Percentiles rank a stretch among this genome's conserved stretches.
phyloP scores from a whole-genome alignment of 1,139 yeast genomes.

The Debaryomyces udenii region DNA sequence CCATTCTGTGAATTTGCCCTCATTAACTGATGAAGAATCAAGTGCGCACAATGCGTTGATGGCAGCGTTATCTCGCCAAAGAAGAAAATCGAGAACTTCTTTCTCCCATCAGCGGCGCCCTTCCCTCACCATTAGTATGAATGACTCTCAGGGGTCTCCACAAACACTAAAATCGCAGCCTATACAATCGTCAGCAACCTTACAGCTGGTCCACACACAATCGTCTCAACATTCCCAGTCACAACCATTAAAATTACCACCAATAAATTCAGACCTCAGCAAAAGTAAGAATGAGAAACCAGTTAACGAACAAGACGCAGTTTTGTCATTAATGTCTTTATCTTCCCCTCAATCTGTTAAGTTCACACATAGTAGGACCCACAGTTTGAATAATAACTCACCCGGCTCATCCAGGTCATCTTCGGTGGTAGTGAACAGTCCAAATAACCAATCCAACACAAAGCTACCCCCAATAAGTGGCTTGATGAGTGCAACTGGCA shows the following conservation, averaged over 20 bases:
- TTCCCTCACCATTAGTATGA: background rate
- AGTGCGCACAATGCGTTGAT: slow-evolving; percentile 49
- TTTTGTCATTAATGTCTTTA: slow-evolving; percentile 47
- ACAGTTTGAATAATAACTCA: slow-evolving; percentile 30
- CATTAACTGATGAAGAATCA: slow-evolving; percentile 41
- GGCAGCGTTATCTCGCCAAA: slow-evolving; percentile 42
- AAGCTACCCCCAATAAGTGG: slow-evolving; percentile 40
- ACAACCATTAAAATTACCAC: slow-evolving; percentile 29
- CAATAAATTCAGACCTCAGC: slow-evolving; percentile 32
- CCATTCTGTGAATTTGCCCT: slow-evolving; percentile 15
- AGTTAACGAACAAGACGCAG: slow-evolving; percentile 47
- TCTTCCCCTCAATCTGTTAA: slow-evolving; percentile 45
- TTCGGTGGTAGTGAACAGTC: slow-evolving; percentile 25
- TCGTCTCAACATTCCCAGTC: background rate
- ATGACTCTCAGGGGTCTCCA: slow-evolving; percentile 8
- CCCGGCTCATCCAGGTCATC: slow-evolving; percentile 27
- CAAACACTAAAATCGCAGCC: background rate
- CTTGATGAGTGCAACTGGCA: slow-evolving; percentile 19
- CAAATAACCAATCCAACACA: slow-evolving; percentile 18
- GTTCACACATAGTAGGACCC: slow-evolving; percentile 35
- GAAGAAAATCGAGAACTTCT: slow-evolving; percentile 25
- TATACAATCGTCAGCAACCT: slow-evolving; percentile 12
- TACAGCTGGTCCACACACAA: slow-evolving; percentile 5
- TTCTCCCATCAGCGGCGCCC: slow-evolving; percentile 14
- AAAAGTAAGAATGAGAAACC: slow-evolving; percentile 12